phyloP scores from a whole-genome alignment of 306 rosid species.

The Rosa persica region DNA sequence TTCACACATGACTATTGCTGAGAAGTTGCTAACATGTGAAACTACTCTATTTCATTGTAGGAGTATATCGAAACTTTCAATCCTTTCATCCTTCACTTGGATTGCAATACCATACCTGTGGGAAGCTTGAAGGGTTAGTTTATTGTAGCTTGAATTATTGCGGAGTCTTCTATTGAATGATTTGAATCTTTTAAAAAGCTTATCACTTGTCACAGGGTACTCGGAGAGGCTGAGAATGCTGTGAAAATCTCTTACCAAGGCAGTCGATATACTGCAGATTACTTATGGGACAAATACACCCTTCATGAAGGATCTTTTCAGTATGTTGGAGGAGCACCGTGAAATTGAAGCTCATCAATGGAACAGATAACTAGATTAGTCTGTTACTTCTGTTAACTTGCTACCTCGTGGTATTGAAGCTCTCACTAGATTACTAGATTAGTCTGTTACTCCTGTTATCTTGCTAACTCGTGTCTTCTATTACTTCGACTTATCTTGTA shows the following conservation, averaged over 20 bases:
- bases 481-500: neutral
- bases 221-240: conserved; percentile 61
- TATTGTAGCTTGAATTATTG: conserved; percentile 12
- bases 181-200: neutral
- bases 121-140: conserved; percentile 85
- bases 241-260: conserved; percentile 58
- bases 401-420: neutral
- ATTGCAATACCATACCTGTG: conserved; percentile 79
- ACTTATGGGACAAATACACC: conserved; percentile 73
- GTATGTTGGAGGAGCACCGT: conserved; percentile 83
- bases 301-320: conserved; percentile 65
- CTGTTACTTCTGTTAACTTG: neutral
- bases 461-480: neutral
- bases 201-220: conserved; percentile 38
- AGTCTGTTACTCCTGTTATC: neutral
- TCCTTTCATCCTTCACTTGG: conserved; percentile 80
- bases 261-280: conserved; percentile 60
- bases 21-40: conserved; percentile 25
- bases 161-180: neutral
- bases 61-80: conserved; percentile 66
- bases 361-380: conserved; percentile 9
- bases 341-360: conserved; percentile 51
- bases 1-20: neutral
- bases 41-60: conserved; percentile 41
- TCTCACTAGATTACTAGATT: neutral